A percentile compares a stretch with the other conserved stretches of the same genome.
Conservation (phyloP, 1,139 yeast species). For the Geotrichum cucujoidarum region DNA sequence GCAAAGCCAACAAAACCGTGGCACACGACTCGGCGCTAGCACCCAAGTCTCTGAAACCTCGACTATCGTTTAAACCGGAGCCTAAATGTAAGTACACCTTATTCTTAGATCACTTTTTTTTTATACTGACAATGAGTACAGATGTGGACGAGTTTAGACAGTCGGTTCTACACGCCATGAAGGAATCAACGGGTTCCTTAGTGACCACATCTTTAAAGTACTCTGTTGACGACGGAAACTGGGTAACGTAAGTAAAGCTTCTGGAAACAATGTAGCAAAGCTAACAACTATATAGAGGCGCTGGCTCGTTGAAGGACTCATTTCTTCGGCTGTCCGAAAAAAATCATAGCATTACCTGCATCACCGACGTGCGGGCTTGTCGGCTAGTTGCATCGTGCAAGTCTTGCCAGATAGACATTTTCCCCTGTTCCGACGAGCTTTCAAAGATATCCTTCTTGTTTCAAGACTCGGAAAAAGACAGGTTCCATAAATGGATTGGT, state of each 20-base stretch:
- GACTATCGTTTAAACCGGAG: too few species aligned
- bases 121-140: too few species aligned
- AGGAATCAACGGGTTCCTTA: conserved; percentile 1
- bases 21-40: too few species aligned
- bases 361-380: conserved; percentile 6
- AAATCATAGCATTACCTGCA: conserved; percentile 7
- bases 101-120: too few species aligned
- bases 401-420: background rate
- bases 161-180: too few species aligned
- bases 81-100: too few species aligned
- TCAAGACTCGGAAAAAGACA: background rate
- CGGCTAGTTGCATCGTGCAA: background rate
- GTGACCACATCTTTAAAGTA: background rate
- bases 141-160: too few species aligned
- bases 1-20: too few species aligned
- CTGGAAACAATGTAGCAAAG: too few species aligned
- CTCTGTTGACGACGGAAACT: conserved; percentile 8
- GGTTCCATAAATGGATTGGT: conserved; percentile 12
- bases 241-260: conserved; percentile 10
- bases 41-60: too few species aligned
- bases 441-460: background rate
- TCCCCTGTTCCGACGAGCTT: conserved; percentile 1
- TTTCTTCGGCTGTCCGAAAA: conserved; percentile 9
- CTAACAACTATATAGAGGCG: conserved; percentile 1
- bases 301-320: conserved; percentile 6